Base-by-base conservation (phyloP, 305 asterid genomes). In the Caryopteris hybrid region DNA sequence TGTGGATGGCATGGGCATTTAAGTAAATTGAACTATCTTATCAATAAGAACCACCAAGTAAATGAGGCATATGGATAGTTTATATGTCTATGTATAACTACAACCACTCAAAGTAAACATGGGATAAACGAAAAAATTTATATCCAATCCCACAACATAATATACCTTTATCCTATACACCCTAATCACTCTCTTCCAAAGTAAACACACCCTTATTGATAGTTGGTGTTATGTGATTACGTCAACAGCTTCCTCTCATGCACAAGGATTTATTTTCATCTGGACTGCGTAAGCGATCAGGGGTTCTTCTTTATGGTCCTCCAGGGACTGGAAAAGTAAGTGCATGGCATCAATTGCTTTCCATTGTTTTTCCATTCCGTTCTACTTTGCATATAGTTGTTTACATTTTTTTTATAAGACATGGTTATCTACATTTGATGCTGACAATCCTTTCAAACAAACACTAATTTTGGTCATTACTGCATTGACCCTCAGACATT, bases 271-370 rank as follows among this genome's bases (percentile, higher is more conserved):
- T 94, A 79, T 94, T 94, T 79, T 90, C 99, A 22, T 94, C 99
- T 75, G 99, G 99, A 59, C 79, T 94, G 82, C 96, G 99, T 78
- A 94, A 91, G 72, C 81, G 99, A 76, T 90, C 99, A 60, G 97
- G 99, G 56, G 99, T 94, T 82, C 99, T 94, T 87, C 92, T 94
- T 61, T 94, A 94, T 78, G 99, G 99, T 51, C 99, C 99, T 67
- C 99, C 99, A 16, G 99, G 99, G 48, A 94, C 99, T 42, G 99
- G 99, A 74, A 94, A 94, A 84, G 99, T 91, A 82, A 82, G 91
- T 79, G 52, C 36, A 17, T 59, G 16, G 48, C 41, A 10, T 53
- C 61, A 31, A 16, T 31, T 1, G 2, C 23, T 69, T 58, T 57
- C 48, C 54, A 63, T 60, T 52, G 50, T 74, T 18, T 25, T 14